Evolutionary conservation across 305 asterid species (phyloP).

Genomic region (Fraxinus baroniana): DNA sequence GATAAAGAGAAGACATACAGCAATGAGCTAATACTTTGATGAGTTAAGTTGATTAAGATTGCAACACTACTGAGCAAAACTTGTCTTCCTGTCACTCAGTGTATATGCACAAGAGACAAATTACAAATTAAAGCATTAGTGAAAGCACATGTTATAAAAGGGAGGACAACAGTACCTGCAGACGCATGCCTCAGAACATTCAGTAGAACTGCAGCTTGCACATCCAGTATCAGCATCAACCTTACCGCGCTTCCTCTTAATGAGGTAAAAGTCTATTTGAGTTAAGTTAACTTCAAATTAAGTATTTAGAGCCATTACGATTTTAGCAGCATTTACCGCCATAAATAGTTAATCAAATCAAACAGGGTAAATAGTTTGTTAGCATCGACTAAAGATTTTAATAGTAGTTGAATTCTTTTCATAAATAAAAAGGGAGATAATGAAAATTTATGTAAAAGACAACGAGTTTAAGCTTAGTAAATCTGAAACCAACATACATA

Average conservation of each 20-base stretch:
- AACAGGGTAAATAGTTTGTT: constrained; percentile 11
- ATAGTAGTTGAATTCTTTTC: constrained; percentile 10
- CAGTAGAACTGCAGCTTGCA: constrained; percentile 62
- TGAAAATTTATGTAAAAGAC: constrained; percentile 10
- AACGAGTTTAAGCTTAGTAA: constrained; percentile 18
- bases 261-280: constrained; percentile 64
- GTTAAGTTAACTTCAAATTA: constrained; percentile 43
- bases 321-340: neutral
- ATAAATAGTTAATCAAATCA: constrained; percentile 16
- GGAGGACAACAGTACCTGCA: constrained; percentile 64
- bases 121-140: neutral
- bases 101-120: neutral
- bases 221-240: constrained; percentile 75
- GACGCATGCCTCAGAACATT: constrained; percentile 72
- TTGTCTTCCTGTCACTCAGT: neutral
- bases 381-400: constrained; percentile 14
- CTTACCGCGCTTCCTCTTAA: constrained; percentile 69
- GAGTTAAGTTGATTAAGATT: neutral
- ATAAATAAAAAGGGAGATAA: neutral
- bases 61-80: neutral
- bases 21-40: neutral
- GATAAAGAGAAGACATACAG: neutral
- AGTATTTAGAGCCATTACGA: neutral
- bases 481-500: constrained; percentile 29
- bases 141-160: neutral